These are phyloP conservation scores for Lizonia empirigonia DNA, from an alignment of 2,329 filamentous ascomycete species.

Conservation along the genomic window DNA sequence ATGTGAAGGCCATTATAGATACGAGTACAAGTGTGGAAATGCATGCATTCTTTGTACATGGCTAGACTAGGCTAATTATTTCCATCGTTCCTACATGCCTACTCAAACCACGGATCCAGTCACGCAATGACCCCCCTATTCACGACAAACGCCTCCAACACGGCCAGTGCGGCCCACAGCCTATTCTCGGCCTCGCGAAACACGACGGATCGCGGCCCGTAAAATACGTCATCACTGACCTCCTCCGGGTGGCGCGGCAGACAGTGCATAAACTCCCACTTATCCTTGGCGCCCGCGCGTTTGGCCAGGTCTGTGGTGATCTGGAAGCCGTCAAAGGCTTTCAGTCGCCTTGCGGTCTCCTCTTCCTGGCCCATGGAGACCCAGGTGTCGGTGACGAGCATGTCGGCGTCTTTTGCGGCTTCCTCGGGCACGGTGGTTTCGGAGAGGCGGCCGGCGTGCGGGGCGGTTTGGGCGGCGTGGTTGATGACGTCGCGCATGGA, in stretches of 20 bases:
- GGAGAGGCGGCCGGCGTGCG: slow-evolving; percentile 67
- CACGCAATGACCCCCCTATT: slow-evolving; percentile 80
- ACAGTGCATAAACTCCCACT: slow-evolving; percentile 99
- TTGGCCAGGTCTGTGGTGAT: slow-evolving; percentile 85
- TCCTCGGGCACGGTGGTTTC: slow-evolving; percentile 85
- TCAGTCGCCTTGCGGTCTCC: slow-evolving; percentile 76
- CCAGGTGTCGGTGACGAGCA: slow-evolving; percentile 97
- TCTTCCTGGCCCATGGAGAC: slow-evolving; percentile 97
- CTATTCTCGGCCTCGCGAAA: slow-evolving; percentile 96
- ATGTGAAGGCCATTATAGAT: no score
- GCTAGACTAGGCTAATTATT: no score
- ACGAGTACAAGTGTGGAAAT: no score
- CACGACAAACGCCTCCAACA: slow-evolving; percentile 87
- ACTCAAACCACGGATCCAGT: slow-evolving; percentile 39
- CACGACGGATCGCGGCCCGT: slow-evolving; percentile 81
- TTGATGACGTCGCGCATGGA: slow-evolving; percentile 75
- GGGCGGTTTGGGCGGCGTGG: slow-evolving; percentile 62
- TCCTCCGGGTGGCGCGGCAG: slow-evolving; percentile 90
- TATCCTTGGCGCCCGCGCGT: slow-evolving; percentile 81
- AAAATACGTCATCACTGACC: slow-evolving; percentile 93
- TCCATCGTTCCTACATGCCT: not conserved
- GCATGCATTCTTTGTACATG: no score
- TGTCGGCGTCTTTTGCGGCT: slow-evolving; percentile 81
- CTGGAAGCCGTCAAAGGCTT: slow-evolving; percentile 87
- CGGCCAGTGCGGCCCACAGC: slow-evolving; percentile 85